A percentile compares a stretch with the other conserved stretches of the same genome.
Evolutionary conservation across 306 rosid species (phyloP).

Genomic region (Quercus suber): DNA sequence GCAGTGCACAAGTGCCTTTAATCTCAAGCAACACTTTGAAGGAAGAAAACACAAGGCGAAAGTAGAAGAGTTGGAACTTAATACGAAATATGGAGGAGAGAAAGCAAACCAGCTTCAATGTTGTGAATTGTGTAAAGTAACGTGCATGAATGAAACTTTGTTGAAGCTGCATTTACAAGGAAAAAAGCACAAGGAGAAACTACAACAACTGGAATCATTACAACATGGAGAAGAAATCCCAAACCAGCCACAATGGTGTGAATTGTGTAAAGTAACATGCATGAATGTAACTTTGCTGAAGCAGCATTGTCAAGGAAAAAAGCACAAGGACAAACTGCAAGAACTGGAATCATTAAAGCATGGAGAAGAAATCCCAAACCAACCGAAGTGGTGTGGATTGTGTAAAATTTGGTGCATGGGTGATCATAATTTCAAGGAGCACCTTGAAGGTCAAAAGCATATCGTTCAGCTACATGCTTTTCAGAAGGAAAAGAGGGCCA

Average conservation of each 20-base stretch:
- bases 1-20: slow-evolving; percentile 11
- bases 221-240: not conserved
- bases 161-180: slow-evolving; percentile 23
- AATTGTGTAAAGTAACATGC: slow-evolving; percentile 14
- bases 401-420: slow-evolving; percentile 31
- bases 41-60: slow-evolving; percentile 27
- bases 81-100: not conserved
- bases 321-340: slow-evolving; percentile 10
- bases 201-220: not conserved
- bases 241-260: slow-evolving; percentile 23
- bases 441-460: slow-evolving; percentile 33
- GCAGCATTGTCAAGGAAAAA: slow-evolving; percentile 21
- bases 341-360: not conserved
- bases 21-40: slow-evolving; percentile 25
- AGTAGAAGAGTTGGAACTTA: not conserved
- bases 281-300: slow-evolving; percentile 20
- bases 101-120: not conserved
- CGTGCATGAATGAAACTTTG: slow-evolving; percentile 23
- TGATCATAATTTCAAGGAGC: slow-evolving; percentile 15
- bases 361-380: slow-evolving; percentile 6
- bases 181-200: slow-evolving; percentile 15
- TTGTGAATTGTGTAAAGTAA: slow-evolving; percentile 23
- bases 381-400: slow-evolving; percentile 23
- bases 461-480: not conserved
- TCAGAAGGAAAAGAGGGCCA: not conserved